Conservation (phyloP, 2,329 filamentous ascomycete species). For the Monilinia polystroma region DNA sequence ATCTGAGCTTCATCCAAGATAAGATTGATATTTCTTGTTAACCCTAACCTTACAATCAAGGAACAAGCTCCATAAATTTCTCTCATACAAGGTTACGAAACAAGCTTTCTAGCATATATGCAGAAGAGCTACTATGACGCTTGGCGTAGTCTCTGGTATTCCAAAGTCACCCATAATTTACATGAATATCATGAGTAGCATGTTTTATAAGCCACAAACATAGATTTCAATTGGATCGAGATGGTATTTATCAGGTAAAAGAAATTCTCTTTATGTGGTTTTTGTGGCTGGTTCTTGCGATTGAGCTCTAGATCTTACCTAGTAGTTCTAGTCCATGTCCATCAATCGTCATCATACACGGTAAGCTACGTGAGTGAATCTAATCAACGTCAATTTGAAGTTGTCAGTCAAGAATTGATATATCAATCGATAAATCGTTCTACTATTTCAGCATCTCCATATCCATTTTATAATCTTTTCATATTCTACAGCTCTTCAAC, state of each 20-base stretch:
- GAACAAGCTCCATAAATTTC: conserved; percentile 1
- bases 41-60: neutral
- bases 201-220: neutral
- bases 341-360: conserved; percentile 7
- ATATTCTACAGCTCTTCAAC: neutral
- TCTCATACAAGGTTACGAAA: conserved; percentile 16
- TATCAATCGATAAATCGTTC: neutral
- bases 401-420: neutral
- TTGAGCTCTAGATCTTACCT: neutral
- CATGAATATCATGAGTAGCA: conserved; percentile 6
- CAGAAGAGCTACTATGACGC: conserved; percentile 18
- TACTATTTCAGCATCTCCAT: neutral
- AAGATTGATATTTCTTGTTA: neutral
- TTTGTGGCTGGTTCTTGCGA: neutral
- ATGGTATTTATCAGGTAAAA: conserved; percentile 9
- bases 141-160: conserved; percentile 1
- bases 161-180: neutral
- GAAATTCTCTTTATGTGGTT: conserved; percentile 3
- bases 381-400: neutral
- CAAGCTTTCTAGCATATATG: conserved; percentile 22
- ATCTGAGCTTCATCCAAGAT: neutral
- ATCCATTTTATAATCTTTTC: neutral
- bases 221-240: neutral
- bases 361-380: neutral
- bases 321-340: neutral